phyloP scores from a whole-genome alignment of 2,329 filamentous ascomycete genomes.

The Ploettnerulaceae sp. region DNA sequence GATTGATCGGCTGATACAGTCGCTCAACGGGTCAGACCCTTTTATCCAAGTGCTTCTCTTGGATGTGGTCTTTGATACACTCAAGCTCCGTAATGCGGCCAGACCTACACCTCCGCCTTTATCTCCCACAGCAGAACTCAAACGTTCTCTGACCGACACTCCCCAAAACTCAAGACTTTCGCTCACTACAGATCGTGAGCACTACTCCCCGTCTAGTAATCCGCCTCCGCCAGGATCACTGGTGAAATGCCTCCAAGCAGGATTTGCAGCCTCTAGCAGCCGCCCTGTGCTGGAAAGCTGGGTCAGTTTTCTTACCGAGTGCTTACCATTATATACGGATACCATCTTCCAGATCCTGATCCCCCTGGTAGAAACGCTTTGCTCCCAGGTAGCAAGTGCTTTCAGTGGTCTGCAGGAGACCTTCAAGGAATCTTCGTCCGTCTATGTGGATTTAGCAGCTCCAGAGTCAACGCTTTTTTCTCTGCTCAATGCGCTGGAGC shows the following conservation, averaged over 20 bases:
- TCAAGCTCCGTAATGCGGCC: slow-evolving; percentile 56
- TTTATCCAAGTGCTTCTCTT: slow-evolving; percentile 74
- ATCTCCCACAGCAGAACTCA: slow-evolving; percentile 29
- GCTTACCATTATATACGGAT: slow-evolving; percentile 76
- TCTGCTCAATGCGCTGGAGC: slow-evolving; percentile 89
- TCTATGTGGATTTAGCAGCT: slow-evolving; percentile 35
- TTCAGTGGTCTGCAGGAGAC: slow-evolving; percentile 67
- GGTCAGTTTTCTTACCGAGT: slow-evolving; percentile 79
- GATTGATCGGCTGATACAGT: slow-evolving; percentile 61
- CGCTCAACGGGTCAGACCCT: slow-evolving; percentile 57
- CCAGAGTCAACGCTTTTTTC: slow-evolving; percentile 74
- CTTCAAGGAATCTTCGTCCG: slow-evolving; percentile 46
- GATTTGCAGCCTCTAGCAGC: slow-evolving; percentile 69
- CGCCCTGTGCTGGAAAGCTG: slow-evolving; percentile 83
- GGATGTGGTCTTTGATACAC: slow-evolving; percentile 68
- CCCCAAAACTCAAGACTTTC: slow-evolving; percentile 41
- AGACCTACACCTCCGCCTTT: slow-evolving; percentile 19
- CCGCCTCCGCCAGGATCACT: slow-evolving; percentile 63
- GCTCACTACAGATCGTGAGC: slow-evolving; percentile 39
- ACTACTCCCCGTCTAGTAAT: slow-evolving; percentile 37
- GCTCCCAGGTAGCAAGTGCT: slow-evolving; percentile 66
- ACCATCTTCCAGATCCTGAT: slow-evolving; percentile 87
- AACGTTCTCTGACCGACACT: slow-evolving; percentile 24
- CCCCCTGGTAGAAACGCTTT: slow-evolving; percentile 85
- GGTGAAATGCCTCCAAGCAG: slow-evolving; percentile 79